phyloP scores from a whole-genome alignment of 2,329 filamentous ascomycete genomes.

The Nakataea oryzae region DNA sequence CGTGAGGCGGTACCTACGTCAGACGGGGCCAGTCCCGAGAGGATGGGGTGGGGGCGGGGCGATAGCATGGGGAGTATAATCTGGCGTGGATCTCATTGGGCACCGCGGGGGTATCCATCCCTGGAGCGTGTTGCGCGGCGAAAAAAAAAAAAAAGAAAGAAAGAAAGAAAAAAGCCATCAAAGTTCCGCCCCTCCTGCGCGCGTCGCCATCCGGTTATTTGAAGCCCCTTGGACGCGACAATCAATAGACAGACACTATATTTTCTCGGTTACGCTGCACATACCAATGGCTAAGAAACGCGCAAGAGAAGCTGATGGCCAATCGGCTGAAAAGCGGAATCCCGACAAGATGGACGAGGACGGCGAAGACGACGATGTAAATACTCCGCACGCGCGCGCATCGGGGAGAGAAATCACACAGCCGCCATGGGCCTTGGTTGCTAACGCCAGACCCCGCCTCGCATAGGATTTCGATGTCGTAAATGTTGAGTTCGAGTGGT shows the following conservation, averaged over 20 bases:
- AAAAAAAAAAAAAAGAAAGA: not conserved
- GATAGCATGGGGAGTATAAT: not conserved
- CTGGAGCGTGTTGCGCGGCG: not conserved
- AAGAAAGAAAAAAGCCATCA: not conserved
- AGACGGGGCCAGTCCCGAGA: not conserved
- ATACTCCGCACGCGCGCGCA: not conserved
- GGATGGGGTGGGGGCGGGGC: not conserved
- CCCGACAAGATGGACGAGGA: slow-evolving; percentile 29
- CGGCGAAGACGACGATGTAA: slow-evolving; percentile 43
- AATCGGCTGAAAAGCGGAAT: slow-evolving; percentile 14
- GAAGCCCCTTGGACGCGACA: not conserved
- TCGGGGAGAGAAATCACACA: slow-evolving; percentile 4
- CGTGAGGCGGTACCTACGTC: not conserved
- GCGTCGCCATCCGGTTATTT: not conserved
- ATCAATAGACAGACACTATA: not conserved
- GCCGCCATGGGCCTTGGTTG: not conserved
- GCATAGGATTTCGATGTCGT: slow-evolving; percentile 77
- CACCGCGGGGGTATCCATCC: not conserved
- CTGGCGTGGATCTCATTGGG: not conserved
- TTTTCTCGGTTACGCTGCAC: not conserved
- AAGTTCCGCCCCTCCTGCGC: too few species aligned
- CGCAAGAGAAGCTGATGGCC: slow-evolving; percentile 21
- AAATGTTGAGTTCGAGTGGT: slow-evolving; percentile 97
- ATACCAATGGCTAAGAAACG: slow-evolving; percentile 23
- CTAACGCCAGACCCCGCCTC: slow-evolving; percentile 5